These are phyloP conservation scores for Pythium brachiatum DNA, from an alignment of 352 stramenopile genomes.

Conservation along the genomic window DNA sequence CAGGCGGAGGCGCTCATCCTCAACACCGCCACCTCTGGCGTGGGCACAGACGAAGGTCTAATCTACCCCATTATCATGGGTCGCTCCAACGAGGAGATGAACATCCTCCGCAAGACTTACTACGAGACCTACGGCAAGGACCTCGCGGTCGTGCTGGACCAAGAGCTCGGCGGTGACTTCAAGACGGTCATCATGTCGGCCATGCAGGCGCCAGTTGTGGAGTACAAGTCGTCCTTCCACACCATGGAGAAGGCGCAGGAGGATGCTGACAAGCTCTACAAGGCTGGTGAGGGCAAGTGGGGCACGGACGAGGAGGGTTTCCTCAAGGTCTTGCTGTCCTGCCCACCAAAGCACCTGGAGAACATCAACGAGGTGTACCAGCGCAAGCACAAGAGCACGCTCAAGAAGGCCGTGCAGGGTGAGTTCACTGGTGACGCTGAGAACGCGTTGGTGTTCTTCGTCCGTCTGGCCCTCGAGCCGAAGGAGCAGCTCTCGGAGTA, in stretches of 20 bases:
- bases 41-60: constrained; percentile 55
- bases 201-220: constrained; percentile 7
- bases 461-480: constrained; percentile 50
- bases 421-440: constrained; percentile 67
- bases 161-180: constrained; percentile 65
- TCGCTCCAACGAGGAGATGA: constrained; percentile 65
- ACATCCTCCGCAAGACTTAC: constrained; percentile 68
- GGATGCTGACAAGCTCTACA: constrained; percentile 61
- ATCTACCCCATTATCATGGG: constrained; percentile 70
- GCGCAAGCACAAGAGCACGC: constrained; percentile 59
- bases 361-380: constrained; percentile 62
- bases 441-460: constrained; percentile 59
- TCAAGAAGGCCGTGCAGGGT: constrained; percentile 47
- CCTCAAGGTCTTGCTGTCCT: constrained; percentile 54
- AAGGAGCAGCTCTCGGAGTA: constrained; percentile 30
- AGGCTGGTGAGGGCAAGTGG: constrained; percentile 72
- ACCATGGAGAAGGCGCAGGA: constrained; percentile 52
- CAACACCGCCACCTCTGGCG: constrained; percentile 41
- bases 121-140: constrained; percentile 74
- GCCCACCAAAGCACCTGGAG: constrained; percentile 51
- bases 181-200: constrained; percentile 58
- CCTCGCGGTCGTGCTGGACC: constrained; percentile 56
- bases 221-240: constrained; percentile 52
- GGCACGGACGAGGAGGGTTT: constrained; percentile 71
- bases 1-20: constrained; percentile 66